Evolutionary conservation across 164 flowering plant species (phyloP), one percentile per base, ranked within the genome.

Genomic region (Platanus orientalis): DNA sequence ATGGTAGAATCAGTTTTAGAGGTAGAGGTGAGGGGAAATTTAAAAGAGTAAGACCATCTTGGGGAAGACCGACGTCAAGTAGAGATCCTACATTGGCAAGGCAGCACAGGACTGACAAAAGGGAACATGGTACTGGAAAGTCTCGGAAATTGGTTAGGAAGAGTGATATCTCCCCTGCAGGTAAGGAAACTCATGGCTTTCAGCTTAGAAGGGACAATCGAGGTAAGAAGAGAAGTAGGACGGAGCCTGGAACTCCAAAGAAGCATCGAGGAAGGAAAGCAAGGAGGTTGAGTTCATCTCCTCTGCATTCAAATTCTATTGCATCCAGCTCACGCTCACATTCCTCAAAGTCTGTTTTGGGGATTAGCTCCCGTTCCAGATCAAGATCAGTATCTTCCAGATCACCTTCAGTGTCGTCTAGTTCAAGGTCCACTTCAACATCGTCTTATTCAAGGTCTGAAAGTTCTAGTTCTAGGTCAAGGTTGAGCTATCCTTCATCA

Each of bases 401-500:
- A 52, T 63, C 75, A 14, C 67, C 57, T 16, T 79, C 75, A 4
- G 13, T 54, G 19, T 74, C 73, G 60, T 67, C 75, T 34, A 65
- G 66, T 57, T 68, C 51, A 9, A 79, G 68, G 53, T 70, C 71
- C 20, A 70, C 66, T 59, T 76, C 70, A 45, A 75, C 42, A 36
- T 36, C 42, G 9, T 36, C 10, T 14, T 42, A 57, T 59, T 66
- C 68, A 28, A 69, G 64, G 62, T 67, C 75, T 34, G 58, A 54
- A 52, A 65, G 66, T 57, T 66, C 51, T 16, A 79, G 14, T 25
- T 45, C 64, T 2, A 54, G 49, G 6, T 42, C 47, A 32, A 32
- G 69, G 63, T 76, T 75, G 49, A 69, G 70, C 19, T 70, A 76
- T 26, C 65, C 72, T 29, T 67, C 69, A 54, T 72, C 80, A 7